phyloP scores from a whole-genome alignment of 352 stramenopile species.

The Phytophthora vignae region DNA sequence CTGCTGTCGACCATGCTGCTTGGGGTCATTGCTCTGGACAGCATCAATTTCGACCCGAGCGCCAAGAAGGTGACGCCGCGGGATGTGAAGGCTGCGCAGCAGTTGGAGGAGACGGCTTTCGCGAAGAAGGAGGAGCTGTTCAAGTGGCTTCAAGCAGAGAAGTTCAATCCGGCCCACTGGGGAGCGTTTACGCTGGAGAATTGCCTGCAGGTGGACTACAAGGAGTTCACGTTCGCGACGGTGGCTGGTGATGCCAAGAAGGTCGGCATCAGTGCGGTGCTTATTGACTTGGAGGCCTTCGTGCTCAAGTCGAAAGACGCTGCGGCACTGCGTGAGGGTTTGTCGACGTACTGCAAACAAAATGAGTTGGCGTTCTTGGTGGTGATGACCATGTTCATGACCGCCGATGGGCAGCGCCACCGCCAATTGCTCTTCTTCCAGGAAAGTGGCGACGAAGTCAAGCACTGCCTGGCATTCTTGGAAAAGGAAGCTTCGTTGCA shows the following conservation, averaged over 20 bases:
- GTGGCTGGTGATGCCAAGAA: slow-evolving; percentile 5
- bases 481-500: slow-evolving; percentile 48
- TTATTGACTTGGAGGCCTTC: slow-evolving; percentile 66
- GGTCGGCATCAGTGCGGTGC: slow-evolving; percentile 69
- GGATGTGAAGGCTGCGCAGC: slow-evolving; percentile 49
- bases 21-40: slow-evolving; percentile 82
- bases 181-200: slow-evolving; percentile 64
- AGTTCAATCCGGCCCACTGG: slow-evolving; percentile 76
- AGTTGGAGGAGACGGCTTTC: slow-evolving; percentile 59
- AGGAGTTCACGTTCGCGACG: slow-evolving; percentile 61
- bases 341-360: slow-evolving; percentile 50
- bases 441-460: slow-evolving; percentile 31
- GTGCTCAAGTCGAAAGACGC: slow-evolving; percentile 49
- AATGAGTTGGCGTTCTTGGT: slow-evolving; percentile 71
- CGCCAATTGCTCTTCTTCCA: slow-evolving; percentile 78
- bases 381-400: slow-evolving; percentile 76
- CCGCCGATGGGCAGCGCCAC: slow-evolving; percentile 42
- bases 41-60: slow-evolving; percentile 75
- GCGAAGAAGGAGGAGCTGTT: slow-evolving; percentile 58
- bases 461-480: slow-evolving; percentile 52
- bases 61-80: slow-evolving; percentile 83
- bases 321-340: slow-evolving; percentile 31
- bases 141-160: slow-evolving; percentile 70
- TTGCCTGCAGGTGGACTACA: slow-evolving; percentile 84
- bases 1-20: slow-evolving; percentile 79